Evolutionary conservation across 2,329 filamentous ascomycete genomes (phyloP).

Genomic region (Colletotrichum trifolii): DNA sequence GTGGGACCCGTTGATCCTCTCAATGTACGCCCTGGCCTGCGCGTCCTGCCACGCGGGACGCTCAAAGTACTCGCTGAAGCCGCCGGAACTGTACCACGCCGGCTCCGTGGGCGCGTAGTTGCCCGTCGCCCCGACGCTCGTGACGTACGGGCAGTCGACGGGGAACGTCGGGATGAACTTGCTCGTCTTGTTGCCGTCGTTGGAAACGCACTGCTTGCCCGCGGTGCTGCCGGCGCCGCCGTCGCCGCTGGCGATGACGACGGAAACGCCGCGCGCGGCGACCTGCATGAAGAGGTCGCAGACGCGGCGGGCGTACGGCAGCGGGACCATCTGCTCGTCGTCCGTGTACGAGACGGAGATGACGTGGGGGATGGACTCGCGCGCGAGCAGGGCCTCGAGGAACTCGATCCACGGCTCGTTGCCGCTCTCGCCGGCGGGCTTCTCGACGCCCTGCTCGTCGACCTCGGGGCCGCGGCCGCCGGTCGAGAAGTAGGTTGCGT

Average conservation of each 20-base stretch:
- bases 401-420: constrained; percentile 47
- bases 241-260: constrained; percentile 44
- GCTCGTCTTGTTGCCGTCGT: constrained; percentile 65
- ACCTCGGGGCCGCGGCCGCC: constrained; percentile 18
- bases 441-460: neutral
- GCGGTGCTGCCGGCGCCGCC: constrained; percentile 39
- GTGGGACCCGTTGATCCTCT: constrained; percentile 55
- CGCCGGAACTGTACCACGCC: constrained; percentile 51
- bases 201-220: constrained; percentile 55
- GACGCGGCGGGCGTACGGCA: constrained; percentile 43
- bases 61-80: constrained; percentile 59
- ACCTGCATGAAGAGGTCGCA: constrained; percentile 48
- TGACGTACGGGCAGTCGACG: constrained; percentile 48
- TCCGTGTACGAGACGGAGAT: constrained; percentile 50
- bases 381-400: constrained; percentile 42
- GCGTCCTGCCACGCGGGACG: constrained; percentile 54
- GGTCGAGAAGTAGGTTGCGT: constrained; percentile 19
- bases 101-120: constrained; percentile 49
- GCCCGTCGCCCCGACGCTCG: constrained; percentile 43
- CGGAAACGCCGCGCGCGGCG: constrained; percentile 44
- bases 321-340: constrained; percentile 46
- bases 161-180: constrained; percentile 68
- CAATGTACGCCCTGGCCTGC: constrained; percentile 52
- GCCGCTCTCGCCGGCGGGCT: constrained; percentile 16
- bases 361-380: constrained; percentile 45